Conservation (phyloP, 176 grass and related monocot genomes). For the Carex scoparia region DNA sequence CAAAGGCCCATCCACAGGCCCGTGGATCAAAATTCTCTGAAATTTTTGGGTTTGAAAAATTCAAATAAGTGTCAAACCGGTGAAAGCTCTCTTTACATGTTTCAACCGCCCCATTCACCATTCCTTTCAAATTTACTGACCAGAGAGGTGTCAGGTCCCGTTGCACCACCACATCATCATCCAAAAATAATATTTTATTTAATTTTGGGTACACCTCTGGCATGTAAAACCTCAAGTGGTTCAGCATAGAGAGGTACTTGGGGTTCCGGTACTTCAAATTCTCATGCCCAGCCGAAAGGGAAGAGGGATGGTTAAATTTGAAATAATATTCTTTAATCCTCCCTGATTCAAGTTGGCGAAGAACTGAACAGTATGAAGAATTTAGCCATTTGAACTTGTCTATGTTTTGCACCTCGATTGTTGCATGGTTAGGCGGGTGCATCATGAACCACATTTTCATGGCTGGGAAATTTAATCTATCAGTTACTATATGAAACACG, state of each 20-base stretch:
- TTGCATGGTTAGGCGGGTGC: slow-evolving; percentile 44
- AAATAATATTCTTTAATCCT: slow-evolving; percentile 95
- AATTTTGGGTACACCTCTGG: slow-evolving; percentile 90
- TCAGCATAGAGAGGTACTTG: slow-evolving; percentile 97
- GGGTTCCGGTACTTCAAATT: slow-evolving; percentile 95
- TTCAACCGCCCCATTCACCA: slow-evolving; percentile 98
- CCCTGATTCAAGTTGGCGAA: slow-evolving; percentile 89
- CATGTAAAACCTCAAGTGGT: slow-evolving; percentile 96
- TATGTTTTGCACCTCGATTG: slow-evolving; percentile 79
- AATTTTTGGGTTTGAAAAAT: slow-evolving; percentile 83
- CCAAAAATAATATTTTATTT: slow-evolving; percentile 91
- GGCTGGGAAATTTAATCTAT: slow-evolving; percentile 88
- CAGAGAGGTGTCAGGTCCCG: slow-evolving; percentile 80
- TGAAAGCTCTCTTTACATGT: slow-evolving; percentile 98
- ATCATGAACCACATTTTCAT: slow-evolving; percentile 95
- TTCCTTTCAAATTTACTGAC: slow-evolving; percentile 76
- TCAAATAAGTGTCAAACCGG: slow-evolving; percentile 90
- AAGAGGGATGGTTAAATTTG: slow-evolving; percentile 85
- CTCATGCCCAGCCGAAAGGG: slow-evolving; percentile 77
- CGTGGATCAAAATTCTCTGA: slow-evolving; percentile 81
- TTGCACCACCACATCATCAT: slow-evolving; percentile 95
- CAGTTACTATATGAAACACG: slow-evolving; percentile 90
- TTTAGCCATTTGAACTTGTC: slow-evolving; percentile 98
- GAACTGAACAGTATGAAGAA: slow-evolving; percentile 86
- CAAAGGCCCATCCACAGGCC: slow-evolving; percentile 98